Conservation (phyloP, 768 basidiomycete species). For the Pleurotus platypus region DNA sequence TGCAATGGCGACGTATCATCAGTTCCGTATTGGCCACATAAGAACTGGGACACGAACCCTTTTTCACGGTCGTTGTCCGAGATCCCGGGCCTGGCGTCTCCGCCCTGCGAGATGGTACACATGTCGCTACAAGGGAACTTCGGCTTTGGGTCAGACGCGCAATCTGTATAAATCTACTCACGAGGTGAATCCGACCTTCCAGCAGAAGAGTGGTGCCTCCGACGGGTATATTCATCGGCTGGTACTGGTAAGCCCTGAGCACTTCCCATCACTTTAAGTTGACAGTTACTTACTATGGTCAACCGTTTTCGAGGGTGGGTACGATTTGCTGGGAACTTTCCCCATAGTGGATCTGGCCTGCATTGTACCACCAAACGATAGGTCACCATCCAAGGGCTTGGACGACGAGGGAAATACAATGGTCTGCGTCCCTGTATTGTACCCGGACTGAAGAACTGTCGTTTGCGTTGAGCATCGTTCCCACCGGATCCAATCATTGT, state of each 20-base stretch:
- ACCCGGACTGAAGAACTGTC: background rate
- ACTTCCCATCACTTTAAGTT: background rate
- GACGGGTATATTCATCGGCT: constrained; percentile 4
- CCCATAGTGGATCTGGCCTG: constrained; percentile 3
- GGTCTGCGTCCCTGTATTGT: background rate
- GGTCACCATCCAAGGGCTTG: background rate
- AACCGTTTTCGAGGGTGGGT: background rate
- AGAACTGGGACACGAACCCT: constrained; percentile 1
- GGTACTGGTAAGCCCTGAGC: constrained; percentile 1
- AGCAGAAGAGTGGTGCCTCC: constrained; percentile 5
- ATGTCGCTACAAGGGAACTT: background rate
- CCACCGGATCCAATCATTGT: background rate
- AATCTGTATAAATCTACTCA: background rate
- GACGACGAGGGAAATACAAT: background rate
- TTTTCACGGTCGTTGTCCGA: constrained; percentile 5
- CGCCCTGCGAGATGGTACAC: constrained; percentile 3
- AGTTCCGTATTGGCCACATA: background rate
- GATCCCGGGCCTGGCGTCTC: background rate
- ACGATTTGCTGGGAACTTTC: constrained; percentile 5
- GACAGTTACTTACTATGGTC: constrained; percentile 3
- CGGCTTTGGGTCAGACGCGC: too few relatives aligned
- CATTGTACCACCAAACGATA: background rate
- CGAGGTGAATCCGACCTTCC: constrained; percentile 1
- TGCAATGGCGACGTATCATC: background rate
- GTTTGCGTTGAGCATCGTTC: background rate